Evolutionary conservation across 306 rosid genomes (phyloP), one percentile per base, ranked within the genome.

Genomic region (Adenanthera pavonina): DNA sequence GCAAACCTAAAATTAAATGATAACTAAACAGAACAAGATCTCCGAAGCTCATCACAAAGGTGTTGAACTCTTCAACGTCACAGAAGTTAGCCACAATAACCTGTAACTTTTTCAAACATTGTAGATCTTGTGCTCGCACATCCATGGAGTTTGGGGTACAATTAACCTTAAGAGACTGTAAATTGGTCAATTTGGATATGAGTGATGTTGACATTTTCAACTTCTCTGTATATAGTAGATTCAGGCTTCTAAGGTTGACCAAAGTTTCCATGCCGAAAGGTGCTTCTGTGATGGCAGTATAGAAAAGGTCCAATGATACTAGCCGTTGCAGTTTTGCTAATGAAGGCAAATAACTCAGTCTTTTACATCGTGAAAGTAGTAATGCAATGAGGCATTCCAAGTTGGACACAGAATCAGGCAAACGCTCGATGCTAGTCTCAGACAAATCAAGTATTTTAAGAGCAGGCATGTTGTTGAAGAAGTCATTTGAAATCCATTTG

Each of bases 21-120:
- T 52, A 74, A 19, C 15, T 41, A 2, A 25, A 7, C 0, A 73
- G 76, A 12, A 4, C 61, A n/a, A 7, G 0, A 8, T 16, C 0
- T 38, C 69, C 30, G 11, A 75, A 12, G 15, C 49, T 44, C 30
- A 40, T 76, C 36, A 38, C 38, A 30, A 0, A 60, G 36, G 7
- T 3, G 9, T 60, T 60, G 40, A 60, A 60, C 16, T 8, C 38
- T 35, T 0, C 0, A 10, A 30, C 0, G 38, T 25, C 66, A 11
- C 7, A 0, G 1, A 60, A 60, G 3, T 8, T 0, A 16, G 38
- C 66, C 2, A 3, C 36, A 72, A 72, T 9, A 57, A 52, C 64
- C 72, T 72, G 61, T 59, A 84, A 20, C 49, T 19, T 48, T 17
- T 79, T 59, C 66, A 84, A 52, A 15, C 5, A 11, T 36, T 36